Evolutionary conservation across 2,329 filamentous ascomycete genomes (phyloP).

Genomic region (Hirsutella minnesotensis): DNA sequence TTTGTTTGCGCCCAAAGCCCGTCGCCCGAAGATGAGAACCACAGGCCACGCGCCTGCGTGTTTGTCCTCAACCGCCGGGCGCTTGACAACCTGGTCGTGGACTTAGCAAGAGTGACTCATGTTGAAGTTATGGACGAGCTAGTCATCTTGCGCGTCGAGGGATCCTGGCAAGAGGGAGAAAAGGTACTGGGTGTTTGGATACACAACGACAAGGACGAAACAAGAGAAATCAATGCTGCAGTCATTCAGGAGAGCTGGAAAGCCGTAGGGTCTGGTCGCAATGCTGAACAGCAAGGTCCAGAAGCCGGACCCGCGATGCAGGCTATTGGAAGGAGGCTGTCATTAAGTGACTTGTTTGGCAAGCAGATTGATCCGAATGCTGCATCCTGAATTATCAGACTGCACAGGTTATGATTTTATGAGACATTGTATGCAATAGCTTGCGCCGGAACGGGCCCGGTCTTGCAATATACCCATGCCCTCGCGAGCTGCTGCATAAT

Average conservation of each 20-base stretch:
- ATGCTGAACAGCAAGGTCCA: constrained; percentile 15
- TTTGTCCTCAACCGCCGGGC: constrained; percentile 65
- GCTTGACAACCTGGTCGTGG: constrained; percentile 57
- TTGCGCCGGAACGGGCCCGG: too few species aligned
- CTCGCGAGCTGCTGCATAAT: too few species aligned
- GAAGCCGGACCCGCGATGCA: constrained; percentile 30
- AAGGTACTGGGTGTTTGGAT: constrained; percentile 43
- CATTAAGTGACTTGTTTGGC: constrained; percentile 33
- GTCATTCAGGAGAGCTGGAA: constrained; percentile 33
- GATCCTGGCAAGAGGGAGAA: constrained; percentile 19
- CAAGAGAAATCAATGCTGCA: constrained; percentile 26
- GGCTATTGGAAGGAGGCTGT: constrained; percentile 30
- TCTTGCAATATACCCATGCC: too few species aligned
- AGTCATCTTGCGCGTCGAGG: constrained; percentile 34
- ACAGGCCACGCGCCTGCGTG: constrained; percentile 39
- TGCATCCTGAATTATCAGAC: constrained; percentile 5
- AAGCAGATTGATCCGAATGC: constrained; percentile 13
- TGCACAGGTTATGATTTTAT: not conserved
- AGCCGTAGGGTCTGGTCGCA: constrained; percentile 18
- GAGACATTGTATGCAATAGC: too few species aligned
- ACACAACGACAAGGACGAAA: constrained; percentile 35
- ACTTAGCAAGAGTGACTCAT: constrained; percentile 47
- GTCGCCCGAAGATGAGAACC: constrained; percentile 19
- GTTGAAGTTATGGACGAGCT: constrained; percentile 51
- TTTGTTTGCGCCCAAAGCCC: constrained; percentile 65